Conservation (phyloP, 306 rosid genomes). For the Lathyrus aphaca region DNA sequence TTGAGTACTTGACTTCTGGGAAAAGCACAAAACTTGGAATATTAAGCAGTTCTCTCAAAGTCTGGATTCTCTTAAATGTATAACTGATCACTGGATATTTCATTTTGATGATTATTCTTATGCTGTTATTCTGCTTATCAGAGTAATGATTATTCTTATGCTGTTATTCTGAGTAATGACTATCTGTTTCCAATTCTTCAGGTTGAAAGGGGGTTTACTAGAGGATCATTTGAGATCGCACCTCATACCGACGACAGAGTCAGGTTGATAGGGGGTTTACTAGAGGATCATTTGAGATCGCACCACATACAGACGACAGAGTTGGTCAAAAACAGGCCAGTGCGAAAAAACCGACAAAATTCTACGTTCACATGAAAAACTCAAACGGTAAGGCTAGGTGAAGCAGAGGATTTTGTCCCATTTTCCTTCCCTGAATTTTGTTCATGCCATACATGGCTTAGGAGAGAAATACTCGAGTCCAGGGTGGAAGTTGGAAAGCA, state of each 20-base stretch:
- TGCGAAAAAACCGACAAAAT: constrained; percentile 49
- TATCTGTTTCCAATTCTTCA: constrained; percentile 43
- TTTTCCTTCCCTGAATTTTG: constrained; percentile 27
- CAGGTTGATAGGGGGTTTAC: constrained; percentile 97
- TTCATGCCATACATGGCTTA: constrained; percentile 21
- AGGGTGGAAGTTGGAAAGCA: constrained; percentile 22
- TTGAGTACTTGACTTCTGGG: constrained; percentile 80
- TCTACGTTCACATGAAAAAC: constrained; percentile 72
- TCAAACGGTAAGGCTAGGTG: constrained; percentile 58
- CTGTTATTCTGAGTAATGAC: constrained; percentile 21
- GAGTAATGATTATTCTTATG: constrained; percentile 18
- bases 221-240: constrained; percentile 85
- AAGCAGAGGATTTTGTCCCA: constrained; percentile 35
- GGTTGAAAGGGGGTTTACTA: constrained; percentile 92
- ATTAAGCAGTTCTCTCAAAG: constrained; percentile 94
- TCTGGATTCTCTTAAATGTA: constrained; percentile 93
- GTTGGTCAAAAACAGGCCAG: constrained; percentile 53
- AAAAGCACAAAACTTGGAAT: constrained; percentile 82
- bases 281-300: constrained; percentile 83
- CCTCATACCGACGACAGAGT: constrained; percentile 63
- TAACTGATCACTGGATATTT: constrained; percentile 9
- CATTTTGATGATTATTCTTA: too few relatives aligned
- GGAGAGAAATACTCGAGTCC: constrained; percentile 30
- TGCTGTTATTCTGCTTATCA: not conserved
- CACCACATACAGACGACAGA: constrained; percentile 64